Evolutionary conservation across 148 eudicot genomes (phyloP).

Genomic region (Drosera capensis): DNA sequence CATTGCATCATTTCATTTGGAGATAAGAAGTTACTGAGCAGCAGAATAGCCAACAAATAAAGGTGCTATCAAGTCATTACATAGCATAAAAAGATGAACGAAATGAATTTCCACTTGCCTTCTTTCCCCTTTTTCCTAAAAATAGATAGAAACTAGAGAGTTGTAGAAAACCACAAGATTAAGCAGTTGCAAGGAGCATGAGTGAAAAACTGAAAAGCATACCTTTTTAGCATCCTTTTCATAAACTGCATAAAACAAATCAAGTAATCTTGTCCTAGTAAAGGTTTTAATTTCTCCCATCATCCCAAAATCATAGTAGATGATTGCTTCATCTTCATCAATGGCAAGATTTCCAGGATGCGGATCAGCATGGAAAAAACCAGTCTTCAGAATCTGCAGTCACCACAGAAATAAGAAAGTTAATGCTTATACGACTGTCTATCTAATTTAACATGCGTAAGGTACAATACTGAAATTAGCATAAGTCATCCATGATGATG

Average conservation of each 20-base stretch:
- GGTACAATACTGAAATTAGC: too few relatives aligned
- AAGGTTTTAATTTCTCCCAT: slow-evolving; percentile 97
- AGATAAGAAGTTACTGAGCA: too few relatives aligned
- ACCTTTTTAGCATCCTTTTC: slow-evolving; percentile 97
- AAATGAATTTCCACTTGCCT: too few relatives aligned
- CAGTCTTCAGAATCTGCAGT: slow-evolving; percentile 81
- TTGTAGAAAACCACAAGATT: background rate
- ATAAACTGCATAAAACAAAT: slow-evolving; percentile 79
- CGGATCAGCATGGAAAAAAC: slow-evolving; percentile 98
- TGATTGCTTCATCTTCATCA: slow-evolving; percentile 82
- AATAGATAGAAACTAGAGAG: background rate
- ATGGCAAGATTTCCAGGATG: slow-evolving; percentile 99
- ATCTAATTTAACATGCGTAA: too few relatives aligned
- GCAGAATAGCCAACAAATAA: too few relatives aligned
- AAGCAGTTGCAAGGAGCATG: background rate
- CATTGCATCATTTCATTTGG: too few relatives aligned
- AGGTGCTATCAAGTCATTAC: too few relatives aligned
- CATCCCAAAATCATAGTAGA: slow-evolving; percentile 98
- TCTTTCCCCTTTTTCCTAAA: background rate
- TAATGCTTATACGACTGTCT: too few relatives aligned
- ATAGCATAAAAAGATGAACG: too few relatives aligned
- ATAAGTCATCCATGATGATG: too few relatives aligned
- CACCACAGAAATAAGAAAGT: too few relatives aligned
- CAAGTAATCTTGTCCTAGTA: slow-evolving; percentile 66
- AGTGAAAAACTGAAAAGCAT: background rate